Evolutionary conservation across 495 filamentous ascomycete species (phyloP).

Genomic region (Penicillium manginii): DNA sequence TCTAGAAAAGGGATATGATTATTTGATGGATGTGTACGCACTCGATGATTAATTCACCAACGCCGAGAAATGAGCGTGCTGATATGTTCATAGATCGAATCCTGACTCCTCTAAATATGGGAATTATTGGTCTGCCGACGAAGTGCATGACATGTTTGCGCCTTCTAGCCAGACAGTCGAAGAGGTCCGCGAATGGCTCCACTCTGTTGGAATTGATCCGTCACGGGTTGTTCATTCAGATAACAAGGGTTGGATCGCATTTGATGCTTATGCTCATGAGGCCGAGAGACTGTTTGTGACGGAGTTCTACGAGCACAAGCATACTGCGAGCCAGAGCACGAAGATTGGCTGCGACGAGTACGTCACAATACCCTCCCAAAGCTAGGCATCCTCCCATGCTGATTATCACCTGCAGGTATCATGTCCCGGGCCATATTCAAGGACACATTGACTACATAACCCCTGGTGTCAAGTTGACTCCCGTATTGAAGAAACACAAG

Average conservation of each 20-base stretch:
- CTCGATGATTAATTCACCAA: background rate
- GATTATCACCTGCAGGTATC: constrained; percentile 42
- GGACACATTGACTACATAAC: constrained; percentile 63
- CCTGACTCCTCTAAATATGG: constrained; percentile 66
- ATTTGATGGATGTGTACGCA: constrained; percentile 30
- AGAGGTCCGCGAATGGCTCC: constrained; percentile 50
- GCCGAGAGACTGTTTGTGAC: constrained; percentile 61
- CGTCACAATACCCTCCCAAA: constrained; percentile 2
- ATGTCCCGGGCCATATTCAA: constrained; percentile 53
- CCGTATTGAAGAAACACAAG: constrained; percentile 27
- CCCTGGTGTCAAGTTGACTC: constrained; percentile 55
- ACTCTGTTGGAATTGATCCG: constrained; percentile 49
- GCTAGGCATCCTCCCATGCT: background rate
- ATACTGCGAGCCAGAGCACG: constrained; percentile 42
- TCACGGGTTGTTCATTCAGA: constrained; percentile 52
- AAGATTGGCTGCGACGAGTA: constrained; percentile 55
- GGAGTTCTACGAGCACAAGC: constrained; percentile 61
- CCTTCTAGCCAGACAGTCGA: constrained; percentile 52
- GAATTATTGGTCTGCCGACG: constrained; percentile 59
- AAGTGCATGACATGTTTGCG: constrained; percentile 58
- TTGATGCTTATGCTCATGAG: constrained; percentile 59
- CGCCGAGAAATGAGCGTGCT: background rate
- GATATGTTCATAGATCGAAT: constrained; percentile 57
- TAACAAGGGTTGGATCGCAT: constrained; percentile 59
- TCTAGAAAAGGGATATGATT: constrained; percentile 32